These are phyloP conservation scores for Globisporangium viniferum DNA, from an alignment of 352 stramenopile species.

Conservation along the genomic window DNA sequence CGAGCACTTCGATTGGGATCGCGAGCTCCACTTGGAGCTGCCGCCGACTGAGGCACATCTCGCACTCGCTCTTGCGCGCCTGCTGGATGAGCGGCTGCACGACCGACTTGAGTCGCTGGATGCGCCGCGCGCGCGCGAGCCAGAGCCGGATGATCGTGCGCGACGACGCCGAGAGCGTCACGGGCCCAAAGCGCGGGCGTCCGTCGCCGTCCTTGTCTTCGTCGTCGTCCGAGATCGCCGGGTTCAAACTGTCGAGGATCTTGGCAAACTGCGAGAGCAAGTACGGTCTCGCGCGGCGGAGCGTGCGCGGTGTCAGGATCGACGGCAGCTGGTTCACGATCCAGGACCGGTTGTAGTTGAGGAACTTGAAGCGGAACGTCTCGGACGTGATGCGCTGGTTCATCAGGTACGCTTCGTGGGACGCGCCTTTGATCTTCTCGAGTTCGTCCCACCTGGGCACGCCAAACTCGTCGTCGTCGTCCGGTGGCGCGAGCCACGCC, in stretches of 20 bases:
- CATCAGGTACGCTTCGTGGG: constrained; percentile 95
- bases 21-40: constrained; percentile 94
- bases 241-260: constrained; percentile 94
- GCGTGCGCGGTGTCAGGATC: constrained; percentile 93
- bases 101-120: constrained; percentile 79
- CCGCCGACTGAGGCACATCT: constrained; percentile 92
- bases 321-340: constrained; percentile 94
- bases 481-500: constrained; percentile 87
- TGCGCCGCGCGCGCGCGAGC: constrained; percentile 83
- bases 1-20: constrained; percentile 91
- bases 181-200: constrained; percentile 82
- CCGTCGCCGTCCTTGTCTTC: constrained; percentile 82
- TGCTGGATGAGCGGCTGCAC: constrained; percentile 92
- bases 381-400: constrained; percentile 96
- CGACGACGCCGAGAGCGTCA: constrained; percentile 88
- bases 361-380: constrained; percentile 97
- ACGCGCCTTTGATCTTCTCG: constrained; percentile 91
- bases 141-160: constrained; percentile 92
- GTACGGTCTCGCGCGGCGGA: constrained; percentile 90
- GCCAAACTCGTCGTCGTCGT: constrained; percentile 92
- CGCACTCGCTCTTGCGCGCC: constrained; percentile 90
- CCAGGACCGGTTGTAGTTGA: constrained; percentile 98
- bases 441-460: constrained; percentile 91
- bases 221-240: constrained; percentile 92
- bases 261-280: constrained; percentile 95